Evolutionary conservation across 78 protist species (phyloP), one percentile per base, ranked within the genome.

Genomic region (Speleostelium caveatum): DNA sequence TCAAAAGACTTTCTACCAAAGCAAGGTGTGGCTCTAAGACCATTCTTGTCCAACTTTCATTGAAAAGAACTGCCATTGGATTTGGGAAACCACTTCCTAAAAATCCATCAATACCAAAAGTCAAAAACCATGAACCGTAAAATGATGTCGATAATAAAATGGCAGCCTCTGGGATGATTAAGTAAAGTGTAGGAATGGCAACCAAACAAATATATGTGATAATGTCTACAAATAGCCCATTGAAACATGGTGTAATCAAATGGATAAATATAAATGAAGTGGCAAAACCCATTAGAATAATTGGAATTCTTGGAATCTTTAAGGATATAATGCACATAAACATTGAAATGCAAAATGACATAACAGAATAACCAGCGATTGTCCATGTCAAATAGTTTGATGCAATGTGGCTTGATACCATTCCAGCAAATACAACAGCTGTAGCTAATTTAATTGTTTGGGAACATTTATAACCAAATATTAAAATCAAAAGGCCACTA

Each of bases 11-110:
- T 36, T 51, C 65, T 8, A 87, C n/a, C 45, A 77, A 83, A 1
- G 79, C 79, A 59, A 41, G 16, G 14, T 35, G 26, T 3, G 26
- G 58, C 4, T 60, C 26, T 1, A 1, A 6, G 0, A 71, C 36
- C 0, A 26, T 10, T 0, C 4, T 35, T 12, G 26, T 49, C 91
- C 91, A 83, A 30, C 58, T 42, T 19, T 30, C 28, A 21, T 35
- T 16, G 51, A 67, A 60, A 14, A 56, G 65, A 17, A 83, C 45
- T 0, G 75, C 3, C 21, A 71, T 2, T 24, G 79, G 38, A 59
- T 38, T 83, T 59, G 91, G 91, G 73, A 69, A 83, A 32, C 91
- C 91, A 60, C 41, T 42, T 2, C 65, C 55, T 41, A 83, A 38
- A 32, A 83, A 83, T 58, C 39, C 67, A 26, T 83, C 68, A 42